Conservation (phyloP, 306 rosid species). For the Begonia peltatifolia region DNA sequence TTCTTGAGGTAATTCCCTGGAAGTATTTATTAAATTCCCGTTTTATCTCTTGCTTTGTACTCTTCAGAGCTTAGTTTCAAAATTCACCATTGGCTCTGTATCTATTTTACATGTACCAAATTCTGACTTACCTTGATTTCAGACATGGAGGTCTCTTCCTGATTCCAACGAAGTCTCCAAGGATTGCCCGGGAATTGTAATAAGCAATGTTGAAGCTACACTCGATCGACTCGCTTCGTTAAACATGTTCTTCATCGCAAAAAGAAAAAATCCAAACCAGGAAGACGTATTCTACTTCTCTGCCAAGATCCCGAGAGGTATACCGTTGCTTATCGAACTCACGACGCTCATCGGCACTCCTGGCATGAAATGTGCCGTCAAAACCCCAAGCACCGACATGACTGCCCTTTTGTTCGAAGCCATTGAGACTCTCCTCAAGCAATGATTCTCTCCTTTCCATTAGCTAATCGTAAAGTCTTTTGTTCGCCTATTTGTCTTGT, state of each 20-base stretch:
- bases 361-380: slow-evolving; percentile 79
- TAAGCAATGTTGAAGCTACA: slow-evolving; percentile 42
- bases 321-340: slow-evolving; percentile 65
- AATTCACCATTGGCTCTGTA: too few species aligned
- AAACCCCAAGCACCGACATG: slow-evolving; percentile 82
- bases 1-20: slow-evolving; percentile 62
- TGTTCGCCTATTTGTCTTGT: not conserved
- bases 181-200: slow-evolving; percentile 56
- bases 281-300: slow-evolving; percentile 90
- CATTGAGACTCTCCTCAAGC: slow-evolving; percentile 58
- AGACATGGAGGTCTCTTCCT: slow-evolving; percentile 98
- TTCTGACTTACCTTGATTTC: slow-evolving; percentile 9
- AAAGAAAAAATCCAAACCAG: slow-evolving; percentile 81
- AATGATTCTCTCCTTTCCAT: slow-evolving; percentile 21
- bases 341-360: slow-evolving; percentile 59
- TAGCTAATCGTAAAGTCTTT: not conserved
- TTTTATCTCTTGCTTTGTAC: not conserved
- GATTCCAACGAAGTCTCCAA: slow-evolving; percentile 82
- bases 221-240: slow-evolving; percentile 59
- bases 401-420: slow-evolving; percentile 75
- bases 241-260: slow-evolving; percentile 83
- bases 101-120: too few species aligned
- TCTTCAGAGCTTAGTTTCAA: too few species aligned
- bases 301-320: slow-evolving; percentile 62
- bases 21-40: slow-evolving; percentile 4